Percentiles rank a stretch among this genome's conserved stretches.
phyloP scores from a whole-genome alignment of 768 basidiomycete genomes.

The Psilocybe subaeruginosa region DNA sequence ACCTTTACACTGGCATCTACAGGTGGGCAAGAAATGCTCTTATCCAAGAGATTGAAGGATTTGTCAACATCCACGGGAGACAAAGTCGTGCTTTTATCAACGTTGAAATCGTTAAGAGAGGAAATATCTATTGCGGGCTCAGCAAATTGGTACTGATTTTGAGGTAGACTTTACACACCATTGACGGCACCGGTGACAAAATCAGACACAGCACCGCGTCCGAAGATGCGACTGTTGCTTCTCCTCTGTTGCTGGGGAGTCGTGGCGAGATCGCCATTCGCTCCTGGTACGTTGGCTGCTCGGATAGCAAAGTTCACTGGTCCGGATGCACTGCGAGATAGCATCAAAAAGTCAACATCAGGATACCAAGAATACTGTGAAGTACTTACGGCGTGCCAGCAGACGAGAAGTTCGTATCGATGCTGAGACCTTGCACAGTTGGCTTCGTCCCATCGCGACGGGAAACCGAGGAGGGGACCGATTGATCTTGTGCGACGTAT shows the following conservation, averaged over 20 bases:
- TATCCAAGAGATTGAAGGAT: slow-evolving; percentile 32
- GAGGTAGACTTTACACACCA: slow-evolving; percentile 21
- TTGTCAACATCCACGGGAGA: slow-evolving; percentile 34
- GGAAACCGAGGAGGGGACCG: slow-evolving; percentile 35
- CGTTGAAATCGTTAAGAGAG: slow-evolving; percentile 32
- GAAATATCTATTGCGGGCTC: slow-evolving; percentile 20
- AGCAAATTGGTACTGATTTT: not conserved
- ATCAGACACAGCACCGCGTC: slow-evolving; percentile 26
- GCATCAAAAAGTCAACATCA: not conserved
- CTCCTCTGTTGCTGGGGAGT: slow-evolving; percentile 16
- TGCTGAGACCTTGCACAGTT: slow-evolving; percentile 39
- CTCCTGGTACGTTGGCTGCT: slow-evolving; percentile 34
- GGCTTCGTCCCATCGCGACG: slow-evolving; percentile 37
- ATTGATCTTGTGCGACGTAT: slow-evolving; percentile 46
- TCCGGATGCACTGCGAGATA: slow-evolving; percentile 18
- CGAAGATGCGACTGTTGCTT: slow-evolving; percentile 17
- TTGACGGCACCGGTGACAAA: slow-evolving; percentile 31
- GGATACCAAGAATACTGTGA: not conserved
- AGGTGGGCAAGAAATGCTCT: slow-evolving; percentile 29
- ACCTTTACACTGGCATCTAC: slow-evolving; percentile 27
- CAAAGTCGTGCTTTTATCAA: slow-evolving; percentile 32
- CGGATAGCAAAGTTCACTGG: slow-evolving; percentile 35
- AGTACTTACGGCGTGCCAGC: slow-evolving; percentile 8
- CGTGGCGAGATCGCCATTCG: slow-evolving; percentile 24
- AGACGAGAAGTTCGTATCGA: slow-evolving; percentile 41